These are phyloP conservation scores for Chaetomiaceae sp. DNA, from an alignment of 2,329 filamentous ascomycete species.

Conservation along the genomic window DNA sequence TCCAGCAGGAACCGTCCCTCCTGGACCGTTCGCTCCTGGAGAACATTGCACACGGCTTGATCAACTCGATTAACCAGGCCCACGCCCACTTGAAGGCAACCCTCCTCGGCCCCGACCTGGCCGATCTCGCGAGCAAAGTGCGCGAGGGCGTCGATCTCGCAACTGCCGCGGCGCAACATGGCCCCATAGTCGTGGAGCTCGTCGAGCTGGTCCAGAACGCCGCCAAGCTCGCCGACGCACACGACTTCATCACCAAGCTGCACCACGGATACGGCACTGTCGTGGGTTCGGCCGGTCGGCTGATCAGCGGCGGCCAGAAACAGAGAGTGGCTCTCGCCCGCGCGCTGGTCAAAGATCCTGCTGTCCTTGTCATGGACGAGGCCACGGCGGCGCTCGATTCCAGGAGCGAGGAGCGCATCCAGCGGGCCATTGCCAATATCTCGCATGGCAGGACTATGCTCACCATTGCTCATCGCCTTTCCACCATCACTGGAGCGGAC, in stretches of 20 bases:
- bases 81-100: conserved; percentile 38
- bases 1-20: conserved; percentile 43
- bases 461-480: conserved; percentile 53
- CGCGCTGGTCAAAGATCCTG: conserved; percentile 52
- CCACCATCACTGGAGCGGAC: conserved; percentile 52
- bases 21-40: conserved; percentile 44
- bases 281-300: conserved; percentile 49
- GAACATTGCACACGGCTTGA: conserved; percentile 47
- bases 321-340: conserved; percentile 57
- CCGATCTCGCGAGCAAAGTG: conserved; percentile 47
- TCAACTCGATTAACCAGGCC: conserved; percentile 39
- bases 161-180: conserved; percentile 39
- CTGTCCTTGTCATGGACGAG: conserved; percentile 57
- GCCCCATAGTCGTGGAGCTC: conserved; percentile 46
- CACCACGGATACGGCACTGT: conserved; percentile 50
- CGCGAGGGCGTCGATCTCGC: conserved; percentile 46
- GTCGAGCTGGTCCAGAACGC: conserved; percentile 53
- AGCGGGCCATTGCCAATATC: conserved; percentile 42
- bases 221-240: conserved; percentile 52
- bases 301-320: conserved; percentile 56
- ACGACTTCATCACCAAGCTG: conserved; percentile 48
- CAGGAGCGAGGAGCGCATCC: conserved; percentile 51
- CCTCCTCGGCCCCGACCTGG: conserved; percentile 46
- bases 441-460: conserved; percentile 51
- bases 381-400: conserved; percentile 58